Conservation (phyloP, 805 yeast species). For the Schwanniomyces yamadae region DNA sequence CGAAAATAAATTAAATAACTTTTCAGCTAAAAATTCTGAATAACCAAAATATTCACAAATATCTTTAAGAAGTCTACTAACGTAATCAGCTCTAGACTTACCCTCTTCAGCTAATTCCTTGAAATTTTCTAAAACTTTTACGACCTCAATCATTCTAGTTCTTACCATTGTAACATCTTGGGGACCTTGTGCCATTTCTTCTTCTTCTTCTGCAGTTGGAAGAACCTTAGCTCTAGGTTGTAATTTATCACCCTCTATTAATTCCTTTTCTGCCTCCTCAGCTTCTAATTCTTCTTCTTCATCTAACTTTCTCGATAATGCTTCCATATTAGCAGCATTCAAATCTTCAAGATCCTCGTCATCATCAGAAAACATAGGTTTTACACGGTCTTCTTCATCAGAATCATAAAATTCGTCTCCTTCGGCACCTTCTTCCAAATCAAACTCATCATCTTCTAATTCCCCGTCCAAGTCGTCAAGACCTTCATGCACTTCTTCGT, state of each 20-base stretch:
- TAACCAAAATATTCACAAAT: slow-evolving; percentile 94
- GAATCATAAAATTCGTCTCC: slow-evolving; percentile 46
- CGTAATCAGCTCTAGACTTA: slow-evolving; percentile 79
- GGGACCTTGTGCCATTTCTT: slow-evolving; percentile 49
- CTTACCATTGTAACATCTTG: slow-evolving; percentile 80
- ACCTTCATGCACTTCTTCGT: slow-evolving; percentile 56
- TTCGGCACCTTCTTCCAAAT: slow-evolving; percentile 19
- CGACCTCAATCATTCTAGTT: slow-evolving; percentile 93
- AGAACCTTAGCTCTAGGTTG: slow-evolving; percentile 78
- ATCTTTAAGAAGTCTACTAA: slow-evolving; percentile 75
- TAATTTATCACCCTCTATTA: slow-evolving; percentile 53
- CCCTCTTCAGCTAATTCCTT: slow-evolving; percentile 81
- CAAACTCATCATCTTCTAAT: slow-evolving; percentile 43
- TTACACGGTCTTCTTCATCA: slow-evolving; percentile 58
- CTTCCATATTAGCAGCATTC: slow-evolving; percentile 83
- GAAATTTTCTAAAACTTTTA: slow-evolving; percentile 90
- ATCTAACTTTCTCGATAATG: slow-evolving; percentile 65
- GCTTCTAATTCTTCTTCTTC: slow-evolving; percentile 50
- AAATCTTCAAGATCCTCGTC: slow-evolving; percentile 62
- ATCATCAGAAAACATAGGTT: slow-evolving; percentile 82
- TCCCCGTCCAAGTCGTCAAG: slow-evolving; percentile 33
- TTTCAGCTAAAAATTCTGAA: slow-evolving; percentile 87
- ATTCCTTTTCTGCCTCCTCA: slow-evolving; percentile 50
- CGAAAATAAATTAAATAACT: slow-evolving; percentile 84
- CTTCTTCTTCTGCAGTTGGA: slow-evolving; percentile 69